Evolutionary conservation across 805 yeast genomes (phyloP).

Genomic region (Candida ascalaphidarum): DNA sequence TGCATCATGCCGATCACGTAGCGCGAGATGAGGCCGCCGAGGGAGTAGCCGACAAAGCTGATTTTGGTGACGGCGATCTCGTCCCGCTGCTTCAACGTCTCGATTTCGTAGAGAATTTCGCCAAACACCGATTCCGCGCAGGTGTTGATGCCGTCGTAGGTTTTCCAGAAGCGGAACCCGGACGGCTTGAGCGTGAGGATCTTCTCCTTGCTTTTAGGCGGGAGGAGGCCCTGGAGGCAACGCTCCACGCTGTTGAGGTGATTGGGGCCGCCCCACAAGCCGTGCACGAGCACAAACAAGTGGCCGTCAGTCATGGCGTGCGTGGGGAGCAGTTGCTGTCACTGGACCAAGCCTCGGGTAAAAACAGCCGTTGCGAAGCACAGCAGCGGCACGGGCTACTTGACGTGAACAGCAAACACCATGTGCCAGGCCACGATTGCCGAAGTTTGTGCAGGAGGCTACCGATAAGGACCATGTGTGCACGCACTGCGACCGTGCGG

Average conservation of each 20-base stretch:
- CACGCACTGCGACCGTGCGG: too few relatives aligned
- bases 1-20: conserved; percentile 70
- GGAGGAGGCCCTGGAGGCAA: too few relatives aligned
- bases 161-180: conserved; percentile 24
- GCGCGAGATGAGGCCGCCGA: conserved; percentile 81
- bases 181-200: conserved; percentile 30
- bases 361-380: too few relatives aligned
- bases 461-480: too few relatives aligned
- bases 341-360: too few relatives aligned
- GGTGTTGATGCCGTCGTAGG: conserved; percentile 82
- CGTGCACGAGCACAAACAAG: conserved; percentile 32
- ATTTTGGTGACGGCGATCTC: conserved; percentile 47
- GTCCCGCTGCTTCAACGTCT: conserved; percentile 3
- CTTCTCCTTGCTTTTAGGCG: not conserved
- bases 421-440: too few relatives aligned
- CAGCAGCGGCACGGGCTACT: too few relatives aligned
- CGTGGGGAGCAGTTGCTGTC: too few relatives aligned
- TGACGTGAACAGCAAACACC: too few relatives aligned
- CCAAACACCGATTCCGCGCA: conserved; percentile 70
- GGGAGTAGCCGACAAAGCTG: conserved; percentile 78
- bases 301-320: too few relatives aligned
- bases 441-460: too few relatives aligned
- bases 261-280: conserved; percentile 66
- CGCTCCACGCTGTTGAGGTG: conserved; percentile 58
- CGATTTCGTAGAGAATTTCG: conserved; percentile 40